These are phyloP conservation scores for Fomitopsis betulina DNA, from an alignment of 1,284 basidiomycete species.

Conservation along the genomic window DNA sequence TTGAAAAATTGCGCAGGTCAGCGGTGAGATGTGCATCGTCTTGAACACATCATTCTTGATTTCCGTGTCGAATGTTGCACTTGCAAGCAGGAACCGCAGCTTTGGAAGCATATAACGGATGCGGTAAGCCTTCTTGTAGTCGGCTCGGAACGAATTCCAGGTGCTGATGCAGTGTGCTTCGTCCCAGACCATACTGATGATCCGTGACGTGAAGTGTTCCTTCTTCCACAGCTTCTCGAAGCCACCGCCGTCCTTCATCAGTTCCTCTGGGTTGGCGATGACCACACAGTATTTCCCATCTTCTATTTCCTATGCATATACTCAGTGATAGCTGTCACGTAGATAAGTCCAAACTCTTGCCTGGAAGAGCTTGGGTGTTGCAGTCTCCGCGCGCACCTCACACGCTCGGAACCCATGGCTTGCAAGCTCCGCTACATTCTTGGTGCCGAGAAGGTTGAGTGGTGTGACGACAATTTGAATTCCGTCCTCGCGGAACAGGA, in stretches of 20 bases:
- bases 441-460: background rate
- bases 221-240: slow-evolving; percentile 25
- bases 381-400: background rate
- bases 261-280: slow-evolving; percentile 28
- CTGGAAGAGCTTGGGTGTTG: background rate
- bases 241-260: slow-evolving; percentile 17
- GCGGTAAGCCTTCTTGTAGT: slow-evolving; percentile 25
- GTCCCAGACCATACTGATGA: slow-evolving; percentile 30
- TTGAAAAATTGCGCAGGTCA: no score
- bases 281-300: slow-evolving; percentile 24
- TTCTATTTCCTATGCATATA: slow-evolving; percentile 31
- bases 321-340: no score
- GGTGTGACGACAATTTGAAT: slow-evolving; percentile 25
- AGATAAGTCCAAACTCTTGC: background rate
- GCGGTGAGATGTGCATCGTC: no score
- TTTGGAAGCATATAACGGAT: no score
- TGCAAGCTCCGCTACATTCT: background rate
- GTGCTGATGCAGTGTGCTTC: slow-evolving; percentile 32
- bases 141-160: slow-evolving; percentile 30
- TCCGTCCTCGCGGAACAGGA: slow-evolving; percentile 21
- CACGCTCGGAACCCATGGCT: background rate
- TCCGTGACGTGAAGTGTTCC: slow-evolving; percentile 15
- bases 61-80: no score
- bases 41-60: no score
- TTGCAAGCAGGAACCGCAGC: no score